Conservation (phyloP, 257 asterid genomes). For the Ilex aquifolium region DNA sequence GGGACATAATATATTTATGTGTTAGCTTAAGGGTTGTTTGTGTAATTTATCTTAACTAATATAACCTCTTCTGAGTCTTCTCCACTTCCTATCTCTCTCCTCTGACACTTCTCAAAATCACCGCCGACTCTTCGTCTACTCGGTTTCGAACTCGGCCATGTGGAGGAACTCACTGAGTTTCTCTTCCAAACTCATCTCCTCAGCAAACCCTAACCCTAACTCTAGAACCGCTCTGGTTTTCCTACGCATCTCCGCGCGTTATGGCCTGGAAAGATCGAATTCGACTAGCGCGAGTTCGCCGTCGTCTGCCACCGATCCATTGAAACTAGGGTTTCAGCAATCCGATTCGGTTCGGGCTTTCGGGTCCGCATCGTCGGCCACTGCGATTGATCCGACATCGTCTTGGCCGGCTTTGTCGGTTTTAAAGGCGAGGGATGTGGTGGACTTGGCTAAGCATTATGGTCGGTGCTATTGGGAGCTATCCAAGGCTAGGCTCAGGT, state of each 20-base stretch:
- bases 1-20: too few relatives aligned
- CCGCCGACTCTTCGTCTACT: too few relatives aligned
- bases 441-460: conserved; percentile 51
- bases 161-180: conserved; percentile 67
- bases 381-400: conserved; percentile 27
- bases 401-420: conserved; percentile 35
- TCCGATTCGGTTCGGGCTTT: conserved; percentile 17
- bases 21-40: too few relatives aligned
- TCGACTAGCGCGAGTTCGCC: conserved; percentile 34
- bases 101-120: too few relatives aligned
- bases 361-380: conserved; percentile 8
- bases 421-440: conserved; percentile 40
- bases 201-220: conserved; percentile 9
- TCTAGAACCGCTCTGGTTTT: conserved; percentile 22
- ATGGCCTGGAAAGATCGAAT: conserved; percentile 43
- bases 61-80: too few relatives aligned
- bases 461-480: conserved; percentile 89
- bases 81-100: too few relatives aligned
- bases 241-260: conserved; percentile 28
- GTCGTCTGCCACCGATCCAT: conserved; percentile 42
- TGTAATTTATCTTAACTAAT: too few relatives aligned
- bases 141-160: conserved; percentile 29
- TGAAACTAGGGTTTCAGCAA: conserved; percentile 21
- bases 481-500: conserved; percentile 91
- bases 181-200: conserved; percentile 45